phyloP scores from a whole-genome alignment of 2,329 filamentous ascomycete species.

The Colletotrichum zoysiae region DNA sequence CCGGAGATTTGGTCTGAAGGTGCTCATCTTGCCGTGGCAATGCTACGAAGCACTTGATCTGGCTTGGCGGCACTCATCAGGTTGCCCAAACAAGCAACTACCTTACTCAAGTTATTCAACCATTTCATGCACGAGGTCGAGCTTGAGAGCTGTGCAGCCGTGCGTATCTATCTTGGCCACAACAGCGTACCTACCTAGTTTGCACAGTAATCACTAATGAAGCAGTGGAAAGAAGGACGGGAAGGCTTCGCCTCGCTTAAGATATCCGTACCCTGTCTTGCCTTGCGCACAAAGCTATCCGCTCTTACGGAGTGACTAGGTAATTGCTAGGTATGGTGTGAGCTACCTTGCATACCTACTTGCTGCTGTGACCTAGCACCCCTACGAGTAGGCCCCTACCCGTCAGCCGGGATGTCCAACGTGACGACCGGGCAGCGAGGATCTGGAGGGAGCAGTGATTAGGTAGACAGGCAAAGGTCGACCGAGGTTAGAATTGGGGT shows the following conservation, averaged over 20 bases:
- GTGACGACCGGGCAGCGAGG: constrained; percentile 32
- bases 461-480: constrained; percentile 12
- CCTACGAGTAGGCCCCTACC: constrained; percentile 10
- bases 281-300: constrained; percentile 18
- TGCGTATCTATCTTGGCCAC: not conserved
- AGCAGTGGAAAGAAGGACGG: constrained; percentile 7
- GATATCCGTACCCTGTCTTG: constrained; percentile 5
- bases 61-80: constrained; percentile 7
- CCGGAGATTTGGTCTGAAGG: constrained; percentile 35
- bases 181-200: not conserved
- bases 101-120: not conserved
- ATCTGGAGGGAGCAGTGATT: constrained; percentile 15
- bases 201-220: no score
- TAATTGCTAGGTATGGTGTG: not conserved
- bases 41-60: constrained; percentile 24
- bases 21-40: constrained; percentile 24
- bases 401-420: constrained; percentile 37
- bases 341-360: not conserved
- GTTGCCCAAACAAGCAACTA: constrained; percentile 12
- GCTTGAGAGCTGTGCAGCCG: not conserved
- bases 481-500: not conserved
- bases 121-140: constrained; percentile 7
- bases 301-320: constrained; percentile 2
- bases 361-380: not conserved
- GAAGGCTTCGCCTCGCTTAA: constrained; percentile 21